These are phyloP conservation scores for Xylaria sp. DNA, from an alignment of 2,329 filamentous ascomycete genomes.

Conservation along the genomic window DNA sequence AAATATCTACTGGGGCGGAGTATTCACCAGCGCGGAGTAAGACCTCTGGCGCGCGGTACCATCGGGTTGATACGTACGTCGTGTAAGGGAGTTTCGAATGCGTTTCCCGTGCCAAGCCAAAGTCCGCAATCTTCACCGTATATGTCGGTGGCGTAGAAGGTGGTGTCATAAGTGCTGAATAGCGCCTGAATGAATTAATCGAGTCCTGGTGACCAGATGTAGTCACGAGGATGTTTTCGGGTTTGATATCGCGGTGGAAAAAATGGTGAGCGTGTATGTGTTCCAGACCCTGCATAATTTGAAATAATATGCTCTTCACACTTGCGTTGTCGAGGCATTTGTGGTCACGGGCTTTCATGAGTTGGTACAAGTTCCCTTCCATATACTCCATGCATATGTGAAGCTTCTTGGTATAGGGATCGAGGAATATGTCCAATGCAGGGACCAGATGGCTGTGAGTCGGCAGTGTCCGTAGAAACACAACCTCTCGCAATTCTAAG, in stretches of 20 bases:
- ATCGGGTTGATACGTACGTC: constrained; percentile 96
- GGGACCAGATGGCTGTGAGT: constrained; percentile 93
- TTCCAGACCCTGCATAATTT: constrained; percentile 95
- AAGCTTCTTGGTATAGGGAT: constrained; percentile 93
- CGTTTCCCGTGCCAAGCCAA: constrained; percentile 95
- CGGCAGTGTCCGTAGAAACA: constrained; percentile 91
- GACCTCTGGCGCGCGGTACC: constrained; percentile 97
- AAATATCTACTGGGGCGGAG: constrained; percentile 97
- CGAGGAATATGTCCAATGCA: constrained; percentile 96
- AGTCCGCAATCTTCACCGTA: constrained; percentile 98
- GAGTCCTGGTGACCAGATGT: constrained; percentile 87
- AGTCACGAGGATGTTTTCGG: constrained; percentile 97
- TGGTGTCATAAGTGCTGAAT: constrained; percentile 92
- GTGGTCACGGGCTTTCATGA: constrained; percentile 98
- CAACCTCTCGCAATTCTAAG: constrained; percentile 93
- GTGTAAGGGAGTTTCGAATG: constrained; percentile 97
- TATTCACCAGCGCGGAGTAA: constrained; percentile 94
- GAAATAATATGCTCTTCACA: constrained; percentile 97
- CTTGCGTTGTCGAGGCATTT: constrained; percentile 89
- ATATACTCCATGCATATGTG: constrained; percentile 99
- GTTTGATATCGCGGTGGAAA: constrained; percentile 99
- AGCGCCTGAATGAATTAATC: constrained; percentile 86
- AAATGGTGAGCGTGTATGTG: constrained; percentile 98
- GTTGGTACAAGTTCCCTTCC: constrained; percentile 98
- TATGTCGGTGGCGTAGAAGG: constrained; percentile 94